Base-by-base conservation (phyloP, 2,329 filamentous ascomycete species). In the Zymoseptoria pseudotritici region DNA sequence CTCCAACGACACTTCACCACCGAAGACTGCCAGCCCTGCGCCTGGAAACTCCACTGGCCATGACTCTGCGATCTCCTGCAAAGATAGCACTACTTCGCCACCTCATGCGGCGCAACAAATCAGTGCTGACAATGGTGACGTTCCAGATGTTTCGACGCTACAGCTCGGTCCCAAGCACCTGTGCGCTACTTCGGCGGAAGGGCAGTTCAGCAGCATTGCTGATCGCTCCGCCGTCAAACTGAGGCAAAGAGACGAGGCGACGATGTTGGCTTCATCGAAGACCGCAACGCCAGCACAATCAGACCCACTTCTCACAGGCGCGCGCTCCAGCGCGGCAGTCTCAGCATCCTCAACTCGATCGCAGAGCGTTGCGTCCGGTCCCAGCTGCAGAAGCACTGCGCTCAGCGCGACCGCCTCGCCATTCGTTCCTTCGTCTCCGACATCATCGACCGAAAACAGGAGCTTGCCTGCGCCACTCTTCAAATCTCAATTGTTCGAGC, bases 401-500 rank as follows among this genome's bases (percentile, higher is more conserved):
- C 36, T 46, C 17, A 46, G 36, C 36, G 36, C 36, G 1, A 46
- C 36, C 13, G 36, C 36, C 36, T 46, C 36, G 36, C 13, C 36
- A 46, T 46, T 46, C 36, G 17, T 46, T n/a, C 36, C 36, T 46
- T 46, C 36, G 17, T 6, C 36, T 17, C 36, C 36, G 36, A 46
- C 17, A 5, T 7, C 36, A 46, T 46, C 36, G 13, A 46, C 36
- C 13, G 36, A 46, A 6, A 3, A 46, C 6, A 4, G 17, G 36
- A 46, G 36, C 36, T n/a, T 46, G 36, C 36, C 36, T 46, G 36
- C 36, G 36, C 36, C 36, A 46, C 13, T n/a, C 13, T 17, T 46
- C 36, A 17, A 13, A 13, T 7, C 17, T 17, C 57, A 54, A 3
- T 51, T 60, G 46, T 64, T 63, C 56, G 62, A 66, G 49, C 21